Base-by-base conservation (phyloP, 805 yeast species). In the Zygosaccharomyces gambellarensis region DNA sequence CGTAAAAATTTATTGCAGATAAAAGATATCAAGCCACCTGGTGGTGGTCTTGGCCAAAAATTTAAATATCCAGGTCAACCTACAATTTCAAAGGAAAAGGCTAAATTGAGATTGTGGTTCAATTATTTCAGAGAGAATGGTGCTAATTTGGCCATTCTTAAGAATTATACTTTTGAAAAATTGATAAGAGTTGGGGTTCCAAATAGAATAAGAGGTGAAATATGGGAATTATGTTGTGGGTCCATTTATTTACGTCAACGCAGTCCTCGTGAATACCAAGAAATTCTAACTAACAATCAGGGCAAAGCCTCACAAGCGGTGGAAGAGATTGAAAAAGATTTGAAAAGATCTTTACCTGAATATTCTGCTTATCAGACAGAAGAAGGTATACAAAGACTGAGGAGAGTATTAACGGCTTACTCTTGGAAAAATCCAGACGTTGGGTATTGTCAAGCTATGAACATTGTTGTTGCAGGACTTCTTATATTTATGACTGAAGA, bases 381-480 rank as follows among this genome's bases (percentile, higher is more conserved):
- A 4, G 95, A 87, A 60, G 99, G 99, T 5, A 90, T 94, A 39
- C 79, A 75, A 44, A 74, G 96, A 47, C 75, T 94, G 43, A 76
- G 99, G 53, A 77, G 95, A 52, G 98, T 94, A 0, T 75, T 94
- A 50, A 85, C 95, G 0, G 97, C 97, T 0, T 94, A 90, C 62
- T 87, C 97, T 0, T 94, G 98, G 97, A 87, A 86, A 56, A 90
- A 90, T 64, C 97, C 96, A 0, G 96, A 92, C 38, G 88, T 94
- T 23, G 99, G 99, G 0, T 94, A 94, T 67, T 94, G 99, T 65
- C 99, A 94, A 68, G 99, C 98, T 1, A 94, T 95, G 99, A 94
- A 94, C 64, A 94, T 94, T 45, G 90, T 87, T 7, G 82, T 80
- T 1, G 95, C 95, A 1, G 90, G 88, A 0, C 66, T 87, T 46